Base-by-base conservation (phyloP, 306 rosid genomes). In the Senna tora region DNA sequence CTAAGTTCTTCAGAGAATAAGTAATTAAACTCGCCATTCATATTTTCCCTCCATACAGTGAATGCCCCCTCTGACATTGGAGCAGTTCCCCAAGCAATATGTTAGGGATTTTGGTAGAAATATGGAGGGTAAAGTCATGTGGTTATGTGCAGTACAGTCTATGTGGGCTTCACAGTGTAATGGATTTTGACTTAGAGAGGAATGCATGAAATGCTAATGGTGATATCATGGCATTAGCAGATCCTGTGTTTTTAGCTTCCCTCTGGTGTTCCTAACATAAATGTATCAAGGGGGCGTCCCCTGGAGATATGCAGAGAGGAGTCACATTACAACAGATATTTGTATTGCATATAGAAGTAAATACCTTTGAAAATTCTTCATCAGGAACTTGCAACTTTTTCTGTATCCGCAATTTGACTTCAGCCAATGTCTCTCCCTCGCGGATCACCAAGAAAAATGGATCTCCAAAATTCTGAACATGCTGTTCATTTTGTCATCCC, bases 381-480 rank as follows among this genome's bases (percentile, higher is more conserved):
- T 89, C 91, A 8, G 90, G 91, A 80, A 91, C 90, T 79, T 85
- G 92, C 79, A 91, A 79, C 83, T 91, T 94, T 77, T 89, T 91
- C 62, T 94, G 96, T 65, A 94, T 57, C 34, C 96, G 95, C 76
- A 70, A 78, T 78, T 89, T 91, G 67, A 94, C 96, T 43, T 91
- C 97, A 49, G 92, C 96, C 55, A 94, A 65, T 20, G 91, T 78
- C 85, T 89, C 99, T 21, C 90, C 88, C 74, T 94, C 99, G 71
- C 46, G 89, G 65, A 91, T 85, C 53, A 84, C 93, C 86, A 94
- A 82, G 77, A 94, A 85, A 79, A 94, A 91, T 33, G 99, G 97
- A 77, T 94, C 96, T 59, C 99, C 99, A 9, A 94, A 91, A 67
- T 94, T 91, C 75, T 94, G 97, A 52, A 94, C 84, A 77, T 89